These are phyloP conservation scores for Hymenotorrendiella dingleyae DNA, from an alignment of 2,329 filamentous ascomycete genomes.

Conservation along the genomic window DNA sequence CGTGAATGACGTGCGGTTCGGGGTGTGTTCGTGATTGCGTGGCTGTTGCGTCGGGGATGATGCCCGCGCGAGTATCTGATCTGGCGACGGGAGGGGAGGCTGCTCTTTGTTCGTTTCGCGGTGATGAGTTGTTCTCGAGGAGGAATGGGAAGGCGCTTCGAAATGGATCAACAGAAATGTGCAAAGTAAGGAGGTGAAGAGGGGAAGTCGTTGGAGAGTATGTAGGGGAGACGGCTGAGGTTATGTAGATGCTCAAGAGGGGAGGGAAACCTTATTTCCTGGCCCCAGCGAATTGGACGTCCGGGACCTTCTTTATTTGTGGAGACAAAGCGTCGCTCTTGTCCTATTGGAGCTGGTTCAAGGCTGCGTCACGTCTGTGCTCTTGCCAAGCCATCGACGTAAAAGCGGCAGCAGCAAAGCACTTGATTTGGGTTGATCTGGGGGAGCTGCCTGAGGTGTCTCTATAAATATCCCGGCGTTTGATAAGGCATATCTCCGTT, in stretches of 20 bases:
- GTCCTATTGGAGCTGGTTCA: background rate
- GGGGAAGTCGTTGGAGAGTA: background rate
- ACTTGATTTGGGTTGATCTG: too few species aligned
- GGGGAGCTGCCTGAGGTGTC: too few species aligned
- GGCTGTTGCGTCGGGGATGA: conserved; percentile 5
- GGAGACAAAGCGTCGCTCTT: background rate
- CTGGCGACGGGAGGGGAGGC: background rate
- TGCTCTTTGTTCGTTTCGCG: background rate
- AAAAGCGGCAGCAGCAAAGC: background rate
- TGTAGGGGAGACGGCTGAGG: conserved; percentile 2
- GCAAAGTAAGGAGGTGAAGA: background rate
- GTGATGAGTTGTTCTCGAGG: too few species aligned
- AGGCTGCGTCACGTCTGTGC: conserved; percentile 2
- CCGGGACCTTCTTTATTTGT: background rate
- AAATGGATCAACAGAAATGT: background rate
- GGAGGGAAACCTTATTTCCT: background rate
- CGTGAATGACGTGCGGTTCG: background rate
- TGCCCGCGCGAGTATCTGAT: conserved; percentile 7
- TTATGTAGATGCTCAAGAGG: background rate
- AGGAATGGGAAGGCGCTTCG: too few species aligned
- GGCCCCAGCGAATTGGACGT: conserved; percentile 1
- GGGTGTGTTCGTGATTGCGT: conserved; percentile 3
- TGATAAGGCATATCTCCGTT: too few species aligned
- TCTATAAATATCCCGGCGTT: too few species aligned
- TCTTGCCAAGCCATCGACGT: background rate